Evolutionary conservation across 2,329 filamentous ascomycete genomes (phyloP), one percentile per base, ranked within the genome.

Genomic region (Fusarium oligoseptatum): DNA sequence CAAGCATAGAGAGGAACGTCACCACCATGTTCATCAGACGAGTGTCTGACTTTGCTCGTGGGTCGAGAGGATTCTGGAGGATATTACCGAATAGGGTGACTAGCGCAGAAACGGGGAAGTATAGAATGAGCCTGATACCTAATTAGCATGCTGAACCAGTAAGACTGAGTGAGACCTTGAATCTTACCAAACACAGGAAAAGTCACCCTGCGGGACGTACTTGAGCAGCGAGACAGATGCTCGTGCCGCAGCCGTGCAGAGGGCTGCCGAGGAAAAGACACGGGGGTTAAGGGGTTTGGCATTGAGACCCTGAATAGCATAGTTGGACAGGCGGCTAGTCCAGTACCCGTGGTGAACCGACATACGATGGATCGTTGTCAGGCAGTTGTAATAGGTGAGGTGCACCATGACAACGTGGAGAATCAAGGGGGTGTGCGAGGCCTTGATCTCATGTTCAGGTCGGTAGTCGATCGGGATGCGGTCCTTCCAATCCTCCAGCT

Each of bases 341-440:
- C 97, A 99, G 84, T 98, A 98, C 15, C 97, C 97, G 81, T 98
- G 95, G 78, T 98, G 97, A 34, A 98, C 94, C 48, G 95, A 97
- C 97, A 98, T 99, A 61, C 97, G 94, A 82, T 99, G 97, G 74
- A 99, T 98, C 0, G 97, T 99, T 1, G 96, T 98, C 61, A 99
- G 85, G 78, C 95, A 98, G 82, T 99, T 99, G 86, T 98, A 98
- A 83, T 99, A 99, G 2, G 95, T 93, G 79, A 99, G 97, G 82
- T 99, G 97, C 67, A 99, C 86, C 81, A 98, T 94, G 70, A 98
- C 95, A 62, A 99, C 91, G 75, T 98, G 96, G 22, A 99, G 87
- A 22, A 98, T 95, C n/a, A 98, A 88, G 1, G 96, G 95, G 1
- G 95, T 97, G 82, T 98, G 95, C 0, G 93, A 93, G 1, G 95